Percentiles rank a stretch among this genome's conserved stretches.
phyloP scores from a whole-genome alignment of 108 stramenopile species.

The Chaetoceros muelleri region DNA sequence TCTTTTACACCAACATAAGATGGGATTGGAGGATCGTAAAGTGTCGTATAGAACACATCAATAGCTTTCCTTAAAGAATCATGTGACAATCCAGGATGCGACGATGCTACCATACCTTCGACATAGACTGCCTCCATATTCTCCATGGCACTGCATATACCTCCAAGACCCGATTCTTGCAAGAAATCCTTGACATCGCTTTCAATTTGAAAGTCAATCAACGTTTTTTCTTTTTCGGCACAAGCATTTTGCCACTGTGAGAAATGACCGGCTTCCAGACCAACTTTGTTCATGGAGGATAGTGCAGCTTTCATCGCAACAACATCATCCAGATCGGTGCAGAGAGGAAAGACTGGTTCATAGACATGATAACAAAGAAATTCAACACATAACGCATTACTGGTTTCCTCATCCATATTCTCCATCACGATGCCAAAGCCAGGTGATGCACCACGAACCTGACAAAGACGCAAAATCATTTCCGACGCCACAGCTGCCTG shows the following conservation, averaged over 20 bases:
- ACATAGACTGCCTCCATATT: slow-evolving; percentile 39
- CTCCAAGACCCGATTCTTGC: slow-evolving; percentile 52
- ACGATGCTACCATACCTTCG: slow-evolving; percentile 61
- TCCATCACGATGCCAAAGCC: slow-evolving; percentile 51
- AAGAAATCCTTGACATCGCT: slow-evolving; percentile 50
- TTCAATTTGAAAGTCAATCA: slow-evolving; percentile 54
- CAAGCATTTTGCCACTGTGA: slow-evolving; percentile 32
- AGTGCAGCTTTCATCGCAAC: slow-evolving; percentile 45
- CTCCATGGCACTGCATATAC: slow-evolving; percentile 27
- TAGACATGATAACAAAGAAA: slow-evolving; percentile 49
- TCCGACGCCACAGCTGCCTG: slow-evolving; percentile 52
- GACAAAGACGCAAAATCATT: slow-evolving; percentile 44
- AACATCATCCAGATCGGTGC: slow-evolving; percentile 57
- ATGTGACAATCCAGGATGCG: slow-evolving; percentile 63
- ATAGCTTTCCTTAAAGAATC: slow-evolving; percentile 47
- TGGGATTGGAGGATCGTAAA: slow-evolving; percentile 72
- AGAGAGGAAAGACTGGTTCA: slow-evolving; percentile 49
- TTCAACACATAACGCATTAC: slow-evolving; percentile 37
- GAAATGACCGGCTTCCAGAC: slow-evolving; percentile 29
- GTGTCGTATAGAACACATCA: slow-evolving; percentile 68
- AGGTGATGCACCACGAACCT: slow-evolving; percentile 57
- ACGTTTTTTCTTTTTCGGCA: slow-evolving; percentile 32
- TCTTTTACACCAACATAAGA: slow-evolving; percentile 76
- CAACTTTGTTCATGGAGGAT: slow-evolving; percentile 33
- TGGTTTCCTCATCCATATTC: slow-evolving; percentile 10